Base-by-base conservation (phyloP, 1,139 yeast genomes). In the Saccharomycopsis crataegensis region DNA sequence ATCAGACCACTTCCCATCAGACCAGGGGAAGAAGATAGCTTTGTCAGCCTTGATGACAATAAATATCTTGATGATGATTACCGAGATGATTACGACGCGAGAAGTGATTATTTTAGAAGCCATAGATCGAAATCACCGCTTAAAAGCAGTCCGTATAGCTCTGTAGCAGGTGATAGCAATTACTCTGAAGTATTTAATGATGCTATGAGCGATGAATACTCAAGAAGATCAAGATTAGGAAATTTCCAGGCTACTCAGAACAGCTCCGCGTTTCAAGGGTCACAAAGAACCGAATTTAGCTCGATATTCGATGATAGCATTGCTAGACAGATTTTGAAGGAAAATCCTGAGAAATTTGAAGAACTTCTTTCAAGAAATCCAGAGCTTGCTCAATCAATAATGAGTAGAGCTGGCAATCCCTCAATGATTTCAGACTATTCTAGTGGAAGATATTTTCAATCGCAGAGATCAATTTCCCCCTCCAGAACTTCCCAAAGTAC, bases 1-100 rank as follows among this genome's bases (percentile, higher is more conserved):
- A 54, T 55, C 16, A 34, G 59, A 41, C 59, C 59, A 42, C 38
- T 57, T 6, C 59, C 59, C 8, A 49, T 38, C 28, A 17, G 58
- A 14, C 59, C 59, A 14, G 57, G 54, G 14, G 56, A 55, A 37
- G 57, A 55, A 28, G 50, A 44, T 6, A 42, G 48, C 11, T 46
- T 43, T 12, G 16, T 41, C 2, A 40, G 14, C 12, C 28, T 22
- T 22, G 54, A 49, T 8, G 46, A 43, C 8, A 36, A 44, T 31
- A 40, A 50, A 12, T 38, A 40, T 14, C 6, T 6, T 9, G 46
- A 44, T 28, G 14, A 31, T 46, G 12, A 32, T 14, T n/a, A 12
- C 33, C 14, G 14, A 9, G 43, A 34, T 16, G 4, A 22, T 22
- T 22, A 22, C 4, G 12, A 12, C 40, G 48, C 33, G n/a, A 22